Base-by-base conservation (phyloP, 805 yeast genomes). In the Wickerhamiella australiensis region DNA sequence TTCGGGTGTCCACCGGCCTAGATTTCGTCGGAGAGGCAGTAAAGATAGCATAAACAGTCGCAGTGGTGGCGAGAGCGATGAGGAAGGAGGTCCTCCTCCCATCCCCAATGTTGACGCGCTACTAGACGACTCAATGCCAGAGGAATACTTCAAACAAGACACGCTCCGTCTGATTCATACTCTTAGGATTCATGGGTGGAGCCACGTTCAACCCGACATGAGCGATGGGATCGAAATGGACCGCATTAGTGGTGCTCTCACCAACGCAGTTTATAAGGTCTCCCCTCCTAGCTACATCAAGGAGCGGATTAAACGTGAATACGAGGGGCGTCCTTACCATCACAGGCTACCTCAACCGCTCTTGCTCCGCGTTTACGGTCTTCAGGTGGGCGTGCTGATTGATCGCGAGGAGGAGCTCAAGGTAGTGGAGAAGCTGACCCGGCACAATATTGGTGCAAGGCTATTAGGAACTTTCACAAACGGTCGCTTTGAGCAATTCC, bases 401-500 rank as follows among this genome's bases (percentile, higher is more conserved):
- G 96, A 92, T 64, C 71, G 98, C 58, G 82, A 83, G 18, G 71
- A 73, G 53, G 98, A 92, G 64, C 73, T 92, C 56, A 71, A 74
- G 47, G 76, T 82, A 2, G 70, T 92, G 50, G 76, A 78, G 22
- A 78, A 92, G 61, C 72, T 92, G 53, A 81, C 94, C 0, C 69
- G 71, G 46, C 79, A 80, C 56, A 78, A 78, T 50, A 90, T 92
- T 54, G 98, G 98, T 0, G 96, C 98, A 1, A 75, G 79, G 53
- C 66, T 92, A 47, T 70, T 85, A 60, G 98, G 98, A 2, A 85
- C 90, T 43, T 92, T 92, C 64, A 69, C 78, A 41, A 92, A 92
- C 62, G 98, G 98, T 46, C 72, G 98, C 54, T 82, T 92, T 58
- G 98, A 92, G 67, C 96, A 92, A 66, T 92, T 82, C 59, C 69